A percentile compares a stretch with the other conserved stretches of the same genome.
These are phyloP conservation scores for Daldinia grandis DNA, from an alignment of 495 filamentous ascomycete genomes.

Conservation along the genomic window DNA sequence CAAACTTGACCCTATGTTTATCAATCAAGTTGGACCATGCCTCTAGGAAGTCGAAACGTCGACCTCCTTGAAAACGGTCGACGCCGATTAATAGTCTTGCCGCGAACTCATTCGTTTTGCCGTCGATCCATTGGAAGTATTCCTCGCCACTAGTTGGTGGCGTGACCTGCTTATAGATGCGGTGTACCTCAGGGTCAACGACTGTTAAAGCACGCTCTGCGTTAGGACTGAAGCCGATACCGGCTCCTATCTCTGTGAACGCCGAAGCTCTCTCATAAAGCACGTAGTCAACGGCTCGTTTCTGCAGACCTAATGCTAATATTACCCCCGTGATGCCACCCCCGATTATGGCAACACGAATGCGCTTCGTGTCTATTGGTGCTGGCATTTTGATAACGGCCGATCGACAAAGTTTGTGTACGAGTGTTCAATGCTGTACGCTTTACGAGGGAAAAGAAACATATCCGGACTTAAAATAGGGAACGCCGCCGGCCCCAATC, in stretches of 20 bases:
- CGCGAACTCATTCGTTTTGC: constrained; percentile 44
- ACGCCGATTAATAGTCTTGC: constrained; percentile 50
- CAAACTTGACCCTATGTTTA: constrained; percentile 40
- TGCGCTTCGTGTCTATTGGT: background rate
- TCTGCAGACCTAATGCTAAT: constrained; percentile 63
- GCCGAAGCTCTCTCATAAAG: constrained; percentile 64
- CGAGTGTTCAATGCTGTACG: background rate
- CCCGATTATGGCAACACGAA: constrained; percentile 66
- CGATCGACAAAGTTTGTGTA: background rate
- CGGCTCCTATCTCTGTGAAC: constrained; percentile 67
- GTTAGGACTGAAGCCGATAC: constrained; percentile 67
- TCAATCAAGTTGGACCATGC: constrained; percentile 50
- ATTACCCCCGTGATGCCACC: constrained; percentile 67
- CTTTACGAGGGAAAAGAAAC: background rate
- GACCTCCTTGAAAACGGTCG: constrained; percentile 54
- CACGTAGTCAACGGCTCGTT: constrained; percentile 57
- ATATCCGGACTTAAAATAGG: background rate
- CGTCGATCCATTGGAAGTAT: constrained; percentile 57
- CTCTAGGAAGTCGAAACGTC: constrained; percentile 53
- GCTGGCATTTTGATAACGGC: constrained; percentile 7
- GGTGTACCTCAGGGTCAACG: constrained; percentile 52
- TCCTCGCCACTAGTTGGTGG: constrained; percentile 50
- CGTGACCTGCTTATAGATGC: constrained; percentile 48
- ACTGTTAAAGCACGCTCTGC: constrained; percentile 62
- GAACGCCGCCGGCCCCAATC: no score